phyloP scores from a whole-genome alignment of 148 eudicot species.

The Rhododendron ferrugineum region DNA sequence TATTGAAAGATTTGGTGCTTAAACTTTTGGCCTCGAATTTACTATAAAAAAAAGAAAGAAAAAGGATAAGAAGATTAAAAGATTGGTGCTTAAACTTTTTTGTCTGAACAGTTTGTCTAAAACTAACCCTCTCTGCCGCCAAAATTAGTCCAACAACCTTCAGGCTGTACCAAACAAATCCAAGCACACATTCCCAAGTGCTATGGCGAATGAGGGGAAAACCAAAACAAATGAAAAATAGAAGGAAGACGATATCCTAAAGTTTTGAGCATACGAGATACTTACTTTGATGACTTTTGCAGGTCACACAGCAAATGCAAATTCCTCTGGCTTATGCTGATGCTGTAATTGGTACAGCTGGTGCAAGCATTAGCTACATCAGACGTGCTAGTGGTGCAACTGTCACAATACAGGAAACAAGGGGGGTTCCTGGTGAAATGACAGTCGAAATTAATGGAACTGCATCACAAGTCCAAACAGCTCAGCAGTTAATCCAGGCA shows the following conservation, averaged over 20 bases:
- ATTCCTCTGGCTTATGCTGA: conserved; percentile 82
- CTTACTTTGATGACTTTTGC: conserved; percentile 6
- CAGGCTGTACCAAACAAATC: neutral
- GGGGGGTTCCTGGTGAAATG: conserved; percentile 91
- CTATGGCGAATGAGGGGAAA: neutral
- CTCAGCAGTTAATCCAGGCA: conserved; percentile 91
- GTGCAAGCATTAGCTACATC: conserved; percentile 79
- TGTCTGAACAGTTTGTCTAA: neutral
- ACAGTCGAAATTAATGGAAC: conserved; percentile 87
- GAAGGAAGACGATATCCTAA: neutral
- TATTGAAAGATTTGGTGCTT: neutral
- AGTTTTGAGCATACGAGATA: neutral
- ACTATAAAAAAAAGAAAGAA: neutral
- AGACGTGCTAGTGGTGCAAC: conserved; percentile 96
- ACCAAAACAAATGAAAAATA: neutral
- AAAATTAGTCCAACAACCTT: neutral
- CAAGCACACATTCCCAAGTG: neutral
- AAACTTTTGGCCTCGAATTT: neutral
- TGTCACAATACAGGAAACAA: conserved; percentile 83
- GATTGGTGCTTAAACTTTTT: neutral
- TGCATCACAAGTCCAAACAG: conserved; percentile 88
- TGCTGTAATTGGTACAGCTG: conserved; percentile 83
- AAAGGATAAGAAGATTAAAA: neutral
- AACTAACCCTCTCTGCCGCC: neutral
- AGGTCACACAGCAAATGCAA: conserved; percentile 86